Percentiles rank a stretch among this genome's conserved stretches.
phyloP scores from a whole-genome alignment of 495 filamentous ascomycete species.

The Daldinia bambusicola region DNA sequence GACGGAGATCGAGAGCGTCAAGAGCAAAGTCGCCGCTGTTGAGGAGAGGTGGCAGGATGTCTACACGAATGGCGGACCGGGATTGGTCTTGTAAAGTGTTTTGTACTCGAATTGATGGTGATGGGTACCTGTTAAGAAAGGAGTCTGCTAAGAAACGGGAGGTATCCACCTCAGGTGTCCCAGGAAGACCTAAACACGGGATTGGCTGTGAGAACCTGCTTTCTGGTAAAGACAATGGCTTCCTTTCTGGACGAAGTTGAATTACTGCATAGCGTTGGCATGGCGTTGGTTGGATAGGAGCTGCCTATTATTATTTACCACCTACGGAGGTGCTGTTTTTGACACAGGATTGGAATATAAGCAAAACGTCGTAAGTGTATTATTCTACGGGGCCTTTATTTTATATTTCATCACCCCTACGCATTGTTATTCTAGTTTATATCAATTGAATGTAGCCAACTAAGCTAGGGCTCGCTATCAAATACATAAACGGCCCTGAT shows the following conservation, averaged over 20 bases:
- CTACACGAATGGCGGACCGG: conserved; percentile 50
- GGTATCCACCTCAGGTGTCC: no score
- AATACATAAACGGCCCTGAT: background rate
- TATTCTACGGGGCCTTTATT: background rate
- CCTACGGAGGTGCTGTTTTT: conserved; percentile 13
- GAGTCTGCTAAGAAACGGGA: background rate
- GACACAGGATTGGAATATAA: conserved; percentile 6
- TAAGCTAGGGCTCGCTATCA: background rate
- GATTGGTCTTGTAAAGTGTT: conserved; percentile 13
- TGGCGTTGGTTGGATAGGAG: conserved; percentile 43
- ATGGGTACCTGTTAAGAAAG: background rate
- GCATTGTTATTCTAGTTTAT: no score
- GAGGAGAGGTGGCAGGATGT: conserved; percentile 64
- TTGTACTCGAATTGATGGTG: background rate
- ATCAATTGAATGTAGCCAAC: no score
- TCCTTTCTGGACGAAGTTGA: conserved; percentile 11
- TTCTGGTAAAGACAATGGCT: background rate
- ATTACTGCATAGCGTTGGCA: conserved; percentile 46
- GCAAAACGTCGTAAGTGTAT: conserved; percentile 7
- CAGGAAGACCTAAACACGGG: background rate
- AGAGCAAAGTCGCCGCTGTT: conserved; percentile 62
- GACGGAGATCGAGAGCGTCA: conserved; percentile 79
- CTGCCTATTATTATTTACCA: conserved; percentile 11
- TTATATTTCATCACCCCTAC: background rate
- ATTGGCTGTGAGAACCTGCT: background rate